phyloP scores from a whole-genome alignment of 306 rosid genomes.

The Nissolia schottii region DNA sequence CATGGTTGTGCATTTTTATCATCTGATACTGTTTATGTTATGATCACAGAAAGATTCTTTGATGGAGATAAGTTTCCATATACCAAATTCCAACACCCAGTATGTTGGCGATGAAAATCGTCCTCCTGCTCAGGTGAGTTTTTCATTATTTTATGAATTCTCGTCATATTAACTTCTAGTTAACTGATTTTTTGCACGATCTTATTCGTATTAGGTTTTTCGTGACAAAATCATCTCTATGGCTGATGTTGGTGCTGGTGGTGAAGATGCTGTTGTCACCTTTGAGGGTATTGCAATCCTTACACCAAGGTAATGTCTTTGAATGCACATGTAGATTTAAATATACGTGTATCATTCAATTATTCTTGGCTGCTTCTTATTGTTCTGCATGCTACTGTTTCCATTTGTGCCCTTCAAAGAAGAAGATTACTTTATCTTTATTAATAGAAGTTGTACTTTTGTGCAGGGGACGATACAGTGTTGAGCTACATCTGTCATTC shows the following conservation, averaged over 20 bases:
- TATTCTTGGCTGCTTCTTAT: not conserved
- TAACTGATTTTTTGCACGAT: slow-evolving; percentile 21
- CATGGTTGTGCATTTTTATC: not conserved
- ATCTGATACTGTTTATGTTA: not conserved
- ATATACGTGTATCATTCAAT: not conserved
- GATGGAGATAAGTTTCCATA: slow-evolving; percentile 95
- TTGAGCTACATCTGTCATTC: slow-evolving; percentile 93
- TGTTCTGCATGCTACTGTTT: slow-evolving; percentile 3
- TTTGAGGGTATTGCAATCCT: slow-evolving; percentile 99
- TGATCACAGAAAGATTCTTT: slow-evolving; percentile 89
- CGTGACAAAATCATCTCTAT: slow-evolving; percentile 88
- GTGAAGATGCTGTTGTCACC: slow-evolving; percentile 91
- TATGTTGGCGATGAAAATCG: slow-evolving; percentile 90
- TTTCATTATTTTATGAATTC: not conserved
- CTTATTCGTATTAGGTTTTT: slow-evolving; percentile 56
- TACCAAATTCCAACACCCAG: slow-evolving; percentile 97
- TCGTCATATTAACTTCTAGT: not conserved
- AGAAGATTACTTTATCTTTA: not conserved
- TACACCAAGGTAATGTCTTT: slow-evolving; percentile 74
- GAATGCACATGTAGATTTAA: not conserved
- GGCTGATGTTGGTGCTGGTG: slow-evolving; percentile 96
- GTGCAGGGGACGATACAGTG: slow-evolving; percentile 91
- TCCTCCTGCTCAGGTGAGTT: slow-evolving; percentile 90
- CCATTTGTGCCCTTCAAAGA: not conserved
- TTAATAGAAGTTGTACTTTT: slow-evolving; percentile 29